Base-by-base conservation (phyloP, 2,329 filamentous ascomycete species). In the Nannizzia gypsea region DNA sequence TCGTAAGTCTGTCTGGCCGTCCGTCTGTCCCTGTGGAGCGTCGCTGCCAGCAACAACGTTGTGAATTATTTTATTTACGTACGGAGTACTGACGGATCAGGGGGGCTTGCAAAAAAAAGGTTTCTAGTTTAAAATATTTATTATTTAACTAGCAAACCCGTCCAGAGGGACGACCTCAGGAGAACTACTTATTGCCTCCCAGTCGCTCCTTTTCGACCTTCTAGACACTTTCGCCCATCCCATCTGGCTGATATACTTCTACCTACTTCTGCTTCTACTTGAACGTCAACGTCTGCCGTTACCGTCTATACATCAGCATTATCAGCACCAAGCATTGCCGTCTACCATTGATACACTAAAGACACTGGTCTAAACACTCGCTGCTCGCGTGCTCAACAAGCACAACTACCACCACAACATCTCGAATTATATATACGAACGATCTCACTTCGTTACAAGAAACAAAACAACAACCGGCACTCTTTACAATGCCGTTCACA, bases 401-500 rank as follows among this genome's bases (percentile, higher is more conserved):
- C 31, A 54, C 50, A 54, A 34, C 26, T 17, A 9, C 13, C 22
- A n/a, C 31, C 9, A 50, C 17, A 6, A 26, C 15, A 52, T 5
- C 15, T 9, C 3, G 24, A 34, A 34, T 6, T 31, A 54, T n/a
- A 34, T 6, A 54, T 17, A 54, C 15, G 24, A 52, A 31, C 50
- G 6, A 20, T 11, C n/a, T 15, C 38, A 34, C 6, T 36, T 15
- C 28, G 13, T 9, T n/a, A 22, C 20, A 28, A n/a, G 3, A 50
- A 31, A n/a, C n/a, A n/a, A 28, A n/a, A 3, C 26, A 24, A 15
- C 15, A 58, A 59, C 31, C 9, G 13, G 9, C 31, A 36, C 31
- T 36, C 13, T 3, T 13, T 36, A 3, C 31, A 3, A 63, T 63
- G 61, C 56, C 59, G 4, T 44, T 59, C 17, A 55, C 59, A 22